phyloP scores from a whole-genome alignment of 2,329 filamentous ascomycete species.

The Ceratocystiopsis sp. region DNA sequence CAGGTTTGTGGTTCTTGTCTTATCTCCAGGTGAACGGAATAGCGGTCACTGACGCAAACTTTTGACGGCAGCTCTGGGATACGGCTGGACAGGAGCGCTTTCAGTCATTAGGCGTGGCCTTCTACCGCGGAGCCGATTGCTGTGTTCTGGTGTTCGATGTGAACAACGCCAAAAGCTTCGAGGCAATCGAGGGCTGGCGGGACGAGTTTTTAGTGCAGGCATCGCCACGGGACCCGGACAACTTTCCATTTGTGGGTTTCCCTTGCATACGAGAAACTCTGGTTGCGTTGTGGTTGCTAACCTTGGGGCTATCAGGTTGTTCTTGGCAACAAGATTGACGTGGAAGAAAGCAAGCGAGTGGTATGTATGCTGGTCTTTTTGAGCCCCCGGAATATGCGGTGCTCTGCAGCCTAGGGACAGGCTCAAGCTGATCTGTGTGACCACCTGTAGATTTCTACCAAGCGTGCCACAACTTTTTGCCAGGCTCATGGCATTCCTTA shows the following conservation, averaged over 20 bases:
- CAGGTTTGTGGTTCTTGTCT: conserved; percentile 28
- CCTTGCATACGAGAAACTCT: too few relatives aligned
- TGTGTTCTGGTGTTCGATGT: conserved; percentile 97
- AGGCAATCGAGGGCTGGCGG: conserved; percentile 94
- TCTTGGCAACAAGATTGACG: conserved; percentile 96
- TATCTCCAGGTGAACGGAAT: too few relatives aligned
- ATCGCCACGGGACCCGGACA: conserved; percentile 87
- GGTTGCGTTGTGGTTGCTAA: neutral
- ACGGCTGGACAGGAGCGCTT: conserved; percentile 95
- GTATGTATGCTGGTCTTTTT: conserved; percentile 24
- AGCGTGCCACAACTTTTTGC: conserved; percentile 93
- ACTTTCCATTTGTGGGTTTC: conserved; percentile 77
- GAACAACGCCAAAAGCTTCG: conserved; percentile 98
- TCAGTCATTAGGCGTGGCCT: conserved; percentile 90
- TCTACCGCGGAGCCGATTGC: conserved; percentile 95
- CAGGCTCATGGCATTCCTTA: conserved; percentile 96
- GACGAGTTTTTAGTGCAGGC: conserved; percentile 98
- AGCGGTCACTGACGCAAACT: neutral
- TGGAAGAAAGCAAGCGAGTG: conserved; percentile 93
- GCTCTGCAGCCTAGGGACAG: neutral
- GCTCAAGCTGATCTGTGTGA: too few relatives aligned
- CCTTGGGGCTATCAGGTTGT: conserved; percentile 47
- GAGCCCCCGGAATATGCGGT: too few relatives aligned
- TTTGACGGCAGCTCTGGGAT: conserved; percentile 66
- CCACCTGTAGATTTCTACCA: conserved; percentile 59